Evolutionary conservation across 768 basidiomycete genomes (phyloP), one percentile per base, ranked within the genome.

Genomic region (Hortiboletus flavorubellus): DNA sequence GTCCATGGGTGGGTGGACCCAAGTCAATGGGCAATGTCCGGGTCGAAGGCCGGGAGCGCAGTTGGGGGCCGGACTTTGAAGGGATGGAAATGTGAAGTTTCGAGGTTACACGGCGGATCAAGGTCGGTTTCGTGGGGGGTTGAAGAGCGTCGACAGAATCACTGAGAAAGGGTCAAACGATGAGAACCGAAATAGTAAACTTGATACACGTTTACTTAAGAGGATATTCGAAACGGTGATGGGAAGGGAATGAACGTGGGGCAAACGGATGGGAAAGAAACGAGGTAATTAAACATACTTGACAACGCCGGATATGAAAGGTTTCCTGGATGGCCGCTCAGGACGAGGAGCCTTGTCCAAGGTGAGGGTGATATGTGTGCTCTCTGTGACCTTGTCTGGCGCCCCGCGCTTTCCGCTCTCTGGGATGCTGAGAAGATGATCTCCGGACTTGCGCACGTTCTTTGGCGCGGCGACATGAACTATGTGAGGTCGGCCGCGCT

Each of bases 71-170:
- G 30, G 64, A 55, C 35, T 46, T 56, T 0, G 59, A 35, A 9
- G 68, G 61, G 6, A 68, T 58, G 30, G 61, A 30, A 21, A 72
- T 67, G 23, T 50, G 49, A 21, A 71, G 52, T 31, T 58, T 72
- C 2, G 71, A 71, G 0, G 71, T 64, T 6, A 71, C 62, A 15
- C 71, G 67, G 14, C 71, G 71, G 49, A 71, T 55, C 47, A 72
- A 55, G 0, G 59, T 62, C 4, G 59, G 35, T 35, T 65, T 70
- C 6, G 18, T 8, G 34, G 44, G 7, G 7, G 53, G 53, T 15
- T 45, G 37, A 1, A 39, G 46, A 11, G 51, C 35, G 29, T 47
- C 26, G n/a, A 43, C 30, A 39, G 49, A 0, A 30, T 44, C 47
- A 29, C 41, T 41, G 21, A 23, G 37, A 38, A 9, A 55, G 46